A percentile compares a stretch with the other conserved stretches of the same genome.
These are phyloP conservation scores for Arthroderma uncinatum DNA, from an alignment of 2,329 filamentous ascomycete species.

Conservation along the genomic window DNA sequence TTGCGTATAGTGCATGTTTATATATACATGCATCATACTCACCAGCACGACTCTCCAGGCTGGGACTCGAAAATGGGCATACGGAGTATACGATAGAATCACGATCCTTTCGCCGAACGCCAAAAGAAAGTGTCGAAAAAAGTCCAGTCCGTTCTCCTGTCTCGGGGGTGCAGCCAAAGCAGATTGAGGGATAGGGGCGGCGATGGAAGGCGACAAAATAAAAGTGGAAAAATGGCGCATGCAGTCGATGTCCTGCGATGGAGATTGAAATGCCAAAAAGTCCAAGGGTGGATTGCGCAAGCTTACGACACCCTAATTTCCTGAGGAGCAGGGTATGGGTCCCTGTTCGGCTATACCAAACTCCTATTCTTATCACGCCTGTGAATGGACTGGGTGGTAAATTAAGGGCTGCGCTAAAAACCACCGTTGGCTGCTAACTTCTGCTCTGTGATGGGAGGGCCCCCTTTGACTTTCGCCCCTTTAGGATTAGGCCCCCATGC, in stretches of 20 bases:
- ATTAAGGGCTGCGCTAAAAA: neutral
- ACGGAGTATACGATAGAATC: no score
- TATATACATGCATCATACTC: neutral
- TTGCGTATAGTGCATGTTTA: neutral
- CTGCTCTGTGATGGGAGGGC: neutral
- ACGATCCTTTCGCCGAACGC: no score
- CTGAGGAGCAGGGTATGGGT: slow-evolving; percentile 7
- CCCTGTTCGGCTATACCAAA: neutral
- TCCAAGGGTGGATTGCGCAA: neutral
- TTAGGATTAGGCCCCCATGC: neutral
- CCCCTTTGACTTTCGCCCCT: neutral
- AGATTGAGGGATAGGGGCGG: neutral
- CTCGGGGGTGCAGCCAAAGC: neutral
- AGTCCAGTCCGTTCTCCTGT: no score
- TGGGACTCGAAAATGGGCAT: no score
- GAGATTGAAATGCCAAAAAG: neutral
- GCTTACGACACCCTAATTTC: slow-evolving; percentile 7
- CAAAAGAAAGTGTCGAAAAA: no score
- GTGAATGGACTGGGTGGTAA: neutral
- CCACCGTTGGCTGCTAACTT: neutral
- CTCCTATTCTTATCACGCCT: neutral
- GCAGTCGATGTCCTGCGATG: neutral
- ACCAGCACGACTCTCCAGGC: neutral
- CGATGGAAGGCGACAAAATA: neutral
- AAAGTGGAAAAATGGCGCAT: slow-evolving; percentile 1